phyloP scores from a whole-genome alignment of 2,329 filamentous ascomycete species.

The Alternaria sp. region DNA sequence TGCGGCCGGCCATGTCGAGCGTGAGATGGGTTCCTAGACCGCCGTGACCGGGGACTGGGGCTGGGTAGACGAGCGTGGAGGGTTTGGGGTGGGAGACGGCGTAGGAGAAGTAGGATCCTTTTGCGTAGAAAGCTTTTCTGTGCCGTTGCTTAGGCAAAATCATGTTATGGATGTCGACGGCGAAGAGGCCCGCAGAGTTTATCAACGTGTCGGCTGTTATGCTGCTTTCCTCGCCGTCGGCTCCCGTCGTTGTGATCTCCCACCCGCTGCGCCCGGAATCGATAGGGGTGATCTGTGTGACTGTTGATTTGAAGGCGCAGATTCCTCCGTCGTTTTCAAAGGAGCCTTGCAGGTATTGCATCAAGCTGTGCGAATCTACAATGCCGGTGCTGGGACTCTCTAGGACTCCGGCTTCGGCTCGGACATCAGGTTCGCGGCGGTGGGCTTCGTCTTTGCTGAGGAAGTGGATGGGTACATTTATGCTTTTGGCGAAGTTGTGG shows the following conservation, averaged over 20 bases:
- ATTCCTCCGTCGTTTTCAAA: constrained; percentile 81
- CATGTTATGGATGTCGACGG: constrained; percentile 80
- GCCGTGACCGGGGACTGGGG: constrained; percentile 78
- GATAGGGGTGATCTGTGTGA: constrained; percentile 65
- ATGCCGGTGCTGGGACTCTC: constrained; percentile 89
- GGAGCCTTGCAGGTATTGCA: constrained; percentile 77
- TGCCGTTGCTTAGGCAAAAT: constrained; percentile 67
- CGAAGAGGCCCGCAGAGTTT: constrained; percentile 84
- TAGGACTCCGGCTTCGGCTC: constrained; percentile 74
- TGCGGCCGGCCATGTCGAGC: constrained; percentile 80
- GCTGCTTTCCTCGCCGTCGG: constrained; percentile 50
- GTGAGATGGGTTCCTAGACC: constrained; percentile 94
- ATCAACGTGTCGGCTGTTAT: constrained; percentile 79
- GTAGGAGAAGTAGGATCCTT: constrained; percentile 96
- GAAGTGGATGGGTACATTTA: constrained; percentile 75
- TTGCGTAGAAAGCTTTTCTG: constrained; percentile 77
- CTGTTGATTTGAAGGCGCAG: constrained; percentile 71
- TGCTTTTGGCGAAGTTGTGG: constrained; percentile 59
- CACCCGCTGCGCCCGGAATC: constrained; percentile 67
- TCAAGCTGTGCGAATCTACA: constrained; percentile 83
- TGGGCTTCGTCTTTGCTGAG: constrained; percentile 67
- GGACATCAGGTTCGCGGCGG: constrained; percentile 74
- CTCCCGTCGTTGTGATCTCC: constrained; percentile 62
- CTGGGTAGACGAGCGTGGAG: constrained; percentile 82
- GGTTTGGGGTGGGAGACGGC: constrained; percentile 68